A percentile compares a stretch with the other conserved stretches of the same genome.
phyloP scores from a whole-genome alignment of 257 asterid species.

The Buddleja alternifolia region DNA sequence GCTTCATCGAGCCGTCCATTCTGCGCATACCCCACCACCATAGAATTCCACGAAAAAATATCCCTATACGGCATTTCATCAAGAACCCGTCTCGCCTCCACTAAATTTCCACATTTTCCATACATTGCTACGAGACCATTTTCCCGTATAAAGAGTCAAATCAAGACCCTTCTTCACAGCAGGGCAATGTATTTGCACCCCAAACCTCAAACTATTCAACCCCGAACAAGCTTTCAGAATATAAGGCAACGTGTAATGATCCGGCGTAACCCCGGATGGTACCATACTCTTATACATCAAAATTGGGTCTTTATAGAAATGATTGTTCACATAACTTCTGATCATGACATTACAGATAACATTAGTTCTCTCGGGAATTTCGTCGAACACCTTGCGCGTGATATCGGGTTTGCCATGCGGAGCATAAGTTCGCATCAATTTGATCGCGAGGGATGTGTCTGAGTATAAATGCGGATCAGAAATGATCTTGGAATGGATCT shows the following conservation, averaged over 20 bases:
- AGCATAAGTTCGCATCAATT: slow-evolving; percentile 77
- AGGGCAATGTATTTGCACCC: slow-evolving; percentile 67
- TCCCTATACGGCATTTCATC: slow-evolving; percentile 66
- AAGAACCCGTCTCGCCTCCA: slow-evolving; percentile 60
- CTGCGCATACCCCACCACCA: slow-evolving; percentile 74
- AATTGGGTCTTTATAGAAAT: slow-evolving; percentile 54
- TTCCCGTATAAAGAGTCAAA: slow-evolving; percentile 62
- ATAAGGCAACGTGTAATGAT: slow-evolving; percentile 82
- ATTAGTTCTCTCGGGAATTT: slow-evolving; percentile 58
- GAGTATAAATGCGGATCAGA: slow-evolving; percentile 47
- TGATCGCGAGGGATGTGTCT: slow-evolving; percentile 60
- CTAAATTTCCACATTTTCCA: slow-evolving; percentile 78
- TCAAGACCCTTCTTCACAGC: slow-evolving; percentile 69
- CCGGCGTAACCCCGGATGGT: slow-evolving; percentile 50
- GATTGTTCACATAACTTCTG: slow-evolving; percentile 79
- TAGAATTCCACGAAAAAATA: slow-evolving; percentile 86
- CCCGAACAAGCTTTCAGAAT: slow-evolving; percentile 81
- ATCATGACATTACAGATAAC: slow-evolving; percentile 77
- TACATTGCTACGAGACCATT: slow-evolving; percentile 85
- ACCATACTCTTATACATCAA: slow-evolving; percentile 55
- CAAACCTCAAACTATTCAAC: slow-evolving; percentile 47
- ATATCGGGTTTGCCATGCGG: slow-evolving; percentile 50
- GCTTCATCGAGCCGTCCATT: slow-evolving; percentile 75
- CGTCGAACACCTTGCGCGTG: slow-evolving; percentile 73
- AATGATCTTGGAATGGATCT: slow-evolving; percentile 59